phyloP scores from a whole-genome alignment of 2,329 filamentous ascomycete species.

The Neofusicoccum umdonicola region DNA sequence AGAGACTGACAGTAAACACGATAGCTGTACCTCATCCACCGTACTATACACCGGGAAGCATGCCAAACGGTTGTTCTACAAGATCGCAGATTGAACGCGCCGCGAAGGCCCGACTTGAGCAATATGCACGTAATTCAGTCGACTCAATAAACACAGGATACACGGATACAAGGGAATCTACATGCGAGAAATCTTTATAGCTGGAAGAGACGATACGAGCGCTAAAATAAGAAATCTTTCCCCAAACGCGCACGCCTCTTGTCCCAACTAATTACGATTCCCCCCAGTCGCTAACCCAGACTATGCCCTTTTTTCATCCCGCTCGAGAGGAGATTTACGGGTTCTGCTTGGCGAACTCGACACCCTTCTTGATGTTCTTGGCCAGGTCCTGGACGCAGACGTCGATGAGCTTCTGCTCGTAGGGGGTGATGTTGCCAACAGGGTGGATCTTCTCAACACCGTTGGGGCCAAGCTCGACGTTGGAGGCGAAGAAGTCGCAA shows the following conservation, averaged over 20 bases:
- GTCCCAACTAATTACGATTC: slow-evolving; percentile 6
- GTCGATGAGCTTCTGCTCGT: slow-evolving; percentile 88
- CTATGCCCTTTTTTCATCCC: background rate
- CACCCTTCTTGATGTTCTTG: slow-evolving; percentile 93
- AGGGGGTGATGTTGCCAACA: slow-evolving; percentile 77
- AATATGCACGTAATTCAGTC: background rate
- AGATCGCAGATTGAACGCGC: no score
- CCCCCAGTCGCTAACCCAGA: background rate
- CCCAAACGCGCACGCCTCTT: background rate
- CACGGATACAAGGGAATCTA: slow-evolving; percentile 14
- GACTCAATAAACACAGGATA: background rate
- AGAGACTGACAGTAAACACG: no score
- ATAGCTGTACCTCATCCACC: no score
- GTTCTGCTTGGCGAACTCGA: slow-evolving; percentile 63
- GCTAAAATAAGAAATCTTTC: slow-evolving; percentile 1
- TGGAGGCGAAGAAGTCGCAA: slow-evolving; percentile 93
- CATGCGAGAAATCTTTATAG: slow-evolving; percentile 12
- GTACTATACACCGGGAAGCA: no score
- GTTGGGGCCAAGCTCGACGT: slow-evolving; percentile 92
- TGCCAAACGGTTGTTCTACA: no score
- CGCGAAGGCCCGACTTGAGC: no score
- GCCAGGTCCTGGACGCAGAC: slow-evolving; percentile 79
- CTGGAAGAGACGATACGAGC: slow-evolving; percentile 1
- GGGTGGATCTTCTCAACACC: slow-evolving; percentile 92
- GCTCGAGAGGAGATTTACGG: slow-evolving; percentile 28